Base-by-base conservation (phyloP, 495 filamentous ascomycete species). In the Friedmanniomyces simplex region DNA sequence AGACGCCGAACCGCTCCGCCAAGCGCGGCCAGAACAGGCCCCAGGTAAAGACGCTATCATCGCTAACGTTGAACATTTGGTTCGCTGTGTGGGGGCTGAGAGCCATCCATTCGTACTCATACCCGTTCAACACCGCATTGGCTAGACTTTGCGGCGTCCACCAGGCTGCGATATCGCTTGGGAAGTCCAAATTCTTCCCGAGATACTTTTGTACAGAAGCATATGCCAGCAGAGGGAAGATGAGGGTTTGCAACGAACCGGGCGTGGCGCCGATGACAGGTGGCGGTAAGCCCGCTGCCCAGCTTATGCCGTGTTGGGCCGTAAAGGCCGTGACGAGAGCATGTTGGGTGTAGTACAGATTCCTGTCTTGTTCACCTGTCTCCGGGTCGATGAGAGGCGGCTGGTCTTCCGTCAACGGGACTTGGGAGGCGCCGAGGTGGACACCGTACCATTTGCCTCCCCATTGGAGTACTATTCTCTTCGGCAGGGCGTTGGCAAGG, bases 271-370 rank as follows among this genome's bases (percentile, higher is more conserved):
- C 76, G 54, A 75, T 58, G 63, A 80, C 76, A 63, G 70, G 75
- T 6, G 67, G 71, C 11, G 75, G 76, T 39, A 72, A 69, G 5
- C 65, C 69, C 26, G 74, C 67, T 60, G 65, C 74, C 69, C 69
- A 77, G 26, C 55, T 34, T 8, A 70, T 65, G 39, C 48, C 34
- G 34, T 67, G 52, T 0, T 65, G 61, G 0, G 49, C 39, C 4
- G 49, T n/a, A 59, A 66, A 80, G 8, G 59, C 21, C 1, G 46
- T 53, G 0, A 78, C 68, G 41, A 65, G 37, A 58, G 79, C 73
- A 67, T 79, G 73, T 68, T 80, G 76, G 14, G 63, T 61, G 63
- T 76, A 78, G 69, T 80, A 79, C 64, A 79, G 79, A 36, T 52
- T 52, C 8, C 25, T 36, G 16, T 52, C 49, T 26, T 36, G 18